Evolutionary conservation across 768 basidiomycete species (phyloP).

Genomic region (Mycena crocata): DNA sequence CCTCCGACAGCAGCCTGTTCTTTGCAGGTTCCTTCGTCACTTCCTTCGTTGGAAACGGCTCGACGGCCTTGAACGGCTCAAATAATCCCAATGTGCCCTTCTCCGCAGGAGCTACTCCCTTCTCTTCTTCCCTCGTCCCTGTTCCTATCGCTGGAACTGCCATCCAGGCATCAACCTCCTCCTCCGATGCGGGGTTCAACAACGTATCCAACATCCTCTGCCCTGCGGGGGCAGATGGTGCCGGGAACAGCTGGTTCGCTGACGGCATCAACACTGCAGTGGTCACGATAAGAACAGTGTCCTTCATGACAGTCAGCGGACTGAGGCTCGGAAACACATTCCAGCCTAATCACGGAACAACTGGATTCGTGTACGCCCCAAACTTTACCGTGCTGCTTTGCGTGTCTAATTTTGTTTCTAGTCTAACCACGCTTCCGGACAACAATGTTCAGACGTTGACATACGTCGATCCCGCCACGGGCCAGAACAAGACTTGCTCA

Average conservation of each 20-base stretch:
- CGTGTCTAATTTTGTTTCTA: conserved; percentile 46
- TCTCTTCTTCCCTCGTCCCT: conserved; percentile 90
- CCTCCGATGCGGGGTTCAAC: conserved; percentile 68
- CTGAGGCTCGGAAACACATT: conserved; percentile 94
- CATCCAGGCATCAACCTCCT: conserved; percentile 65
- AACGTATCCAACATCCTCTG: conserved; percentile 83
- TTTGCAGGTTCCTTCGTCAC: conserved; percentile 92
- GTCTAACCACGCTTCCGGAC: conserved; percentile 90
- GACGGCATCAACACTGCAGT: conserved; percentile 75
- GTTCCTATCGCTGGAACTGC: conserved; percentile 69
- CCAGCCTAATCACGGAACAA: conserved; percentile 82
- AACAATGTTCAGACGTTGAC: conserved; percentile 82
- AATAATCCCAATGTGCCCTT: conserved; percentile 90
- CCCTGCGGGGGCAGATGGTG: conserved; percentile 83
- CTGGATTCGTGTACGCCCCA: conserved; percentile 82
- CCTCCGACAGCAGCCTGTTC: conserved; percentile 79
- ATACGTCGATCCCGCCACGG: conserved; percentile 82
- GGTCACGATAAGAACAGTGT: conserved; percentile 82
- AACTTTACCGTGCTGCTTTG: conserved; percentile 2
- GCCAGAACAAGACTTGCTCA: conserved; percentile 82
- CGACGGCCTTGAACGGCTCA: conserved; percentile 64
- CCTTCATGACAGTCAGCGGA: conserved; percentile 80
- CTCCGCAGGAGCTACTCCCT: conserved; percentile 84
- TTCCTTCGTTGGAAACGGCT: conserved; percentile 67
- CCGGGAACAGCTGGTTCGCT: conserved; percentile 88